A percentile compares a stretch with the other conserved stretches of the same genome.
Evolutionary conservation across 257 asterid genomes (phyloP).

Genomic region (Solanum chilense): DNA sequence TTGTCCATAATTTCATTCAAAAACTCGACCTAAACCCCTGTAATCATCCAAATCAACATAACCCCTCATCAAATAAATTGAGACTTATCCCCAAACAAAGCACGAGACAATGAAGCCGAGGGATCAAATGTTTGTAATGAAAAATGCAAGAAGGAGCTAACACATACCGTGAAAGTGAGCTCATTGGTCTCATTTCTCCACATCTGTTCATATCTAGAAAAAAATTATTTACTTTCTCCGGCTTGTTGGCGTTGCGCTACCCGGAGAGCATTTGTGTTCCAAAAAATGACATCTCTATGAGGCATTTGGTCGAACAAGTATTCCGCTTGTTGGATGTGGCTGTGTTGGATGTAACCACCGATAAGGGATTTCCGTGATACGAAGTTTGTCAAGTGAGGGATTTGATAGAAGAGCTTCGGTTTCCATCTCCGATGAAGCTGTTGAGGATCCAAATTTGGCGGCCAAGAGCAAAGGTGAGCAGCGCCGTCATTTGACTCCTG

Average conservation of each 20-base stretch:
- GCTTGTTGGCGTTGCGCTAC: no score
- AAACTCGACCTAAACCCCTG: background rate
- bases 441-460: background rate
- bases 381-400: conserved; percentile 6
- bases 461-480: background rate
- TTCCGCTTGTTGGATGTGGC: conserved; percentile 27
- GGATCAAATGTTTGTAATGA: no score
- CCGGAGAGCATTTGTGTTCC: no score
- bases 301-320: conserved; percentile 36
- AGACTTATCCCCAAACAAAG: background rate
- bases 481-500: background rate
- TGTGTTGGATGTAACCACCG: conserved; percentile 40
- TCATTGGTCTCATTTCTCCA: no score
- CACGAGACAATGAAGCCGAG: no score
- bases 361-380: conserved; percentile 66
- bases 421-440: background rate
- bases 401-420: background rate
- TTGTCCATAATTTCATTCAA: background rate
- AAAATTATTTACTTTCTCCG: no score
- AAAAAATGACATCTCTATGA: conserved; percentile 16
- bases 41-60: background rate
- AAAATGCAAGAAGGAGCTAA: no score
- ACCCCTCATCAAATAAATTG: background rate
- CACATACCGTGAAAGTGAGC: no score
- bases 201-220: no score